Conservation (phyloP, 164 flowering plant species). For the Pachysandra terminalis region DNA sequence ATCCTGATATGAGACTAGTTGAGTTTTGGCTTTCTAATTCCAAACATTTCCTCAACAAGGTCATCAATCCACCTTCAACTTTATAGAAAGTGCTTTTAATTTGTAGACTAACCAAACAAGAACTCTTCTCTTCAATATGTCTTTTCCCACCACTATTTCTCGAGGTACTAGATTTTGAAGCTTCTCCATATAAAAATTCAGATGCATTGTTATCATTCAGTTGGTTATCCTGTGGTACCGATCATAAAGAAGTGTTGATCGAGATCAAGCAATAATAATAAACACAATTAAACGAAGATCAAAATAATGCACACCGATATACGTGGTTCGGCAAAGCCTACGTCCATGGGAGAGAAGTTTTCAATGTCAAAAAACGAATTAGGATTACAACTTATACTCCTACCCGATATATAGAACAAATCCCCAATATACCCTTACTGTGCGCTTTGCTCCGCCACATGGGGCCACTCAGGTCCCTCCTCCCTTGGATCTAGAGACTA, state of each 20-base stretch:
- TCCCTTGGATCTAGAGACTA: no score
- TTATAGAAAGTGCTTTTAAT: slow-evolving; percentile 32
- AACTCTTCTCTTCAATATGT: slow-evolving; percentile 26
- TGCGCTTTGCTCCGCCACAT: no score
- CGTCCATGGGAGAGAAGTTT: no score
- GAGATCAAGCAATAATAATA: no score
- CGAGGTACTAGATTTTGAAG: slow-evolving; percentile 14
- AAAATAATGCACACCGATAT: no score
- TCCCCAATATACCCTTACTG: no score
- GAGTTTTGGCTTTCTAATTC: slow-evolving; percentile 45
- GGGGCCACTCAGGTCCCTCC: no score
- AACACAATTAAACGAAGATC: no score
- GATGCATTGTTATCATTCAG: neutral
- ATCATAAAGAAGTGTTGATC: slow-evolving; percentile 4
- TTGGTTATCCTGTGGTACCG: slow-evolving; percentile 14
- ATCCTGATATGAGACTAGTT: slow-evolving; percentile 39
- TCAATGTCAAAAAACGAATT: no score
- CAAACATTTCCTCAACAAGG: slow-evolving; percentile 56
- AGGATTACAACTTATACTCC: no score
- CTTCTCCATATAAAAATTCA: slow-evolving; percentile 1
- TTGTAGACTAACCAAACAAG: slow-evolving; percentile 39
- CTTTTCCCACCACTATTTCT: neutral
- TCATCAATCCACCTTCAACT: slow-evolving; percentile 61
- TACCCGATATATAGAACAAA: no score
- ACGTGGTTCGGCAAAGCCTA: no score